Conservation (phyloP, 208 protist genomes). For the Wallacemonas sp. region DNA sequence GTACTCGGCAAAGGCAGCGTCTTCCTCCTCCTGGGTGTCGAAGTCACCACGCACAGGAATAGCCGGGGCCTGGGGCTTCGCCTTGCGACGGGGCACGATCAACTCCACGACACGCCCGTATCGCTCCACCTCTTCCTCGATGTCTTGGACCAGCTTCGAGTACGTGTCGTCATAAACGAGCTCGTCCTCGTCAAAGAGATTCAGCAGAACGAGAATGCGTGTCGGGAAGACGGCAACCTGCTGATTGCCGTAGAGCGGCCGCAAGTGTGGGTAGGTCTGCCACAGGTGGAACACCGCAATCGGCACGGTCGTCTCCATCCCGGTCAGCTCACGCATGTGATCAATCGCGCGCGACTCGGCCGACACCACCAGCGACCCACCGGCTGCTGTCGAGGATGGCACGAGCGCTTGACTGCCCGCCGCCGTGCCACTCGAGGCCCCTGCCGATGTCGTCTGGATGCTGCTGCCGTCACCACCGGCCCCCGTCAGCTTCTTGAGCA, state of each 20-base stretch:
- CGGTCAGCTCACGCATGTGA: conserved; percentile 70
- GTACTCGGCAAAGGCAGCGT: conserved; percentile 43
- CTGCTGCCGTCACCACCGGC: background rate
- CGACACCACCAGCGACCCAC: conserved; percentile 36
- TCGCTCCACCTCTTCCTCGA: conserved; percentile 82
- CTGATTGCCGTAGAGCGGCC: conserved; percentile 64
- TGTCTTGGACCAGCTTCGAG: conserved; percentile 63
- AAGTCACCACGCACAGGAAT: conserved; percentile 26
- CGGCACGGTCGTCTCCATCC: conserved; percentile 51
- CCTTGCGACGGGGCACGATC: conserved; percentile 77
- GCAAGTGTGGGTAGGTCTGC: conserved; percentile 65
- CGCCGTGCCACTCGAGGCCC: background rate
- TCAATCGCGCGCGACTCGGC: conserved; percentile 49
- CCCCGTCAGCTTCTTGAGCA: conserved; percentile 38
- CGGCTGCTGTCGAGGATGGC: conserved; percentile 1
- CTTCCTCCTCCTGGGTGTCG: conserved; percentile 19
- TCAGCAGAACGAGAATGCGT: conserved; percentile 78
- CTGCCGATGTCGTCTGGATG: conserved; percentile 10
- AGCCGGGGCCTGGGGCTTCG: conserved; percentile 55
- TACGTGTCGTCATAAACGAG: conserved; percentile 71
- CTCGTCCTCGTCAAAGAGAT: conserved; percentile 90
- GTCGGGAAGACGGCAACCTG: conserved; percentile 79
- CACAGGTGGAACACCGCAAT: conserved; percentile 63
- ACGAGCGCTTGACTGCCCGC: background rate
- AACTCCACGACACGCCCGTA: conserved; percentile 80